Evolutionary conservation across 2,329 filamentous ascomycete genomes (phyloP), one percentile per base, ranked within the genome.

Genomic region (Samsoniella hepiali): DNA sequence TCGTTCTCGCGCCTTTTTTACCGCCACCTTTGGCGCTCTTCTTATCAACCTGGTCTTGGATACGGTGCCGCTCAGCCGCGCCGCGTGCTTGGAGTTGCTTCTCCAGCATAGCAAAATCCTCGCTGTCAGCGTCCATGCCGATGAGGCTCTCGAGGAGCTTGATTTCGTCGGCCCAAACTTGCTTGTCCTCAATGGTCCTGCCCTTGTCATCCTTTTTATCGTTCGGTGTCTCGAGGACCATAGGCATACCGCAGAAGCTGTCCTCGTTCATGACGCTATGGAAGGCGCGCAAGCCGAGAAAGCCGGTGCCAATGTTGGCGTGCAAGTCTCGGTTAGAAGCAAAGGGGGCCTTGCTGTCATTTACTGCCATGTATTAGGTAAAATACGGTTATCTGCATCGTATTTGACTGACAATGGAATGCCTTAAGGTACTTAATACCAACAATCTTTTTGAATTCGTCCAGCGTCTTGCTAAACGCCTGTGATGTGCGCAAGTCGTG

Each of bases 171-270:
- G 93, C 93, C 93, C 94, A 98, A 17, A 97, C 83, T 60, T 85
- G 81, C 74, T 88, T 91, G 74, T 97, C 92, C 71, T 96, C 90
- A 44, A 88, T 75, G 34, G 82, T 81, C 74, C 88, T 88, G 50
- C 89, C 89, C 67, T 88, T 81, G 55, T 81, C 78, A 22, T 84
- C 87, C 53, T 86, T 85, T 44, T 83, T 82, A 66, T 96, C 91
- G 66, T 95, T 94, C 6, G 95, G 95, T n/a, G 95, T 99, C 79
- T 99, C 95, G 8, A 99, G 84, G 2, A 99, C 88, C 86, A 99
- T 92, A 4, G 95, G 95, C 70, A 97, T 77, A 32, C 86, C 86
- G 68, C 90, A 84, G 65, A 98, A 90, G 1, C 86, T 81, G 32
- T 83, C 80, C 71, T 92, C 87, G 74, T 98, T 98, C 81, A 98